Base-by-base conservation (phyloP, 306 rosid species). In the Phaseolus lunatus region DNA sequence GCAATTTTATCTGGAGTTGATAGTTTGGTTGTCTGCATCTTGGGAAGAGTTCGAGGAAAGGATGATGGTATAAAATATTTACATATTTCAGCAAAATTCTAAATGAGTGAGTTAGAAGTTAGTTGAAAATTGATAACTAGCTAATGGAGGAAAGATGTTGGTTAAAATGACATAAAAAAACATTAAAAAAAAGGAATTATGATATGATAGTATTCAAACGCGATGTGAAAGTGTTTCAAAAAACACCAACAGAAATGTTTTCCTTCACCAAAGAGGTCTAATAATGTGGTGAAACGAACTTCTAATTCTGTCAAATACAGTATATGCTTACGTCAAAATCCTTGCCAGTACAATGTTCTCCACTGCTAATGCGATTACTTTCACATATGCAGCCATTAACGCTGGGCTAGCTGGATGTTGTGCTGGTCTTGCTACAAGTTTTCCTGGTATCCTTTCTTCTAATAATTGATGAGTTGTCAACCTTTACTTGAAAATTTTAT, bases 341-440 rank as follows among this genome's bases (percentile, higher is more conserved):
- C 58, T 53, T 20, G 13, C 5, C 19, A 22, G 50, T 57, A 31
- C 45, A 43, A 14, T 78, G 26, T 5, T 50, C 13, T 15, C 18
- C 11, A 22, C 10, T 53, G 44, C 70, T 67, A 63, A 31, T n/a
- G 47, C 76, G 64, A 44, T 73, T 45, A 9, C 47, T 68, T 82
- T 67, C 48, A 63, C 54, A 14, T 86, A 10, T 77, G 80, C 75
- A 93, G 97, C 82, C 67, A 87, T 93, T 70, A 90, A 93, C 82
- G 89, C 91, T 9, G 96, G 97, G 63, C 86, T 93, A 66, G 96
- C 97, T 73, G 97, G 97, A 82, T 92, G 97, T 83, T 92, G 97
- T 78, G 86, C 94, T 49, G 92, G 96, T 76, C 87, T 93, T 63
- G 94, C 96, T 75, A 84, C 88, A 61, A 89, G 92, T 89, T 93